phyloP scores from a whole-genome alignment of 176 grass and related monocot genomes.

The Oryza coarctata region DNA sequence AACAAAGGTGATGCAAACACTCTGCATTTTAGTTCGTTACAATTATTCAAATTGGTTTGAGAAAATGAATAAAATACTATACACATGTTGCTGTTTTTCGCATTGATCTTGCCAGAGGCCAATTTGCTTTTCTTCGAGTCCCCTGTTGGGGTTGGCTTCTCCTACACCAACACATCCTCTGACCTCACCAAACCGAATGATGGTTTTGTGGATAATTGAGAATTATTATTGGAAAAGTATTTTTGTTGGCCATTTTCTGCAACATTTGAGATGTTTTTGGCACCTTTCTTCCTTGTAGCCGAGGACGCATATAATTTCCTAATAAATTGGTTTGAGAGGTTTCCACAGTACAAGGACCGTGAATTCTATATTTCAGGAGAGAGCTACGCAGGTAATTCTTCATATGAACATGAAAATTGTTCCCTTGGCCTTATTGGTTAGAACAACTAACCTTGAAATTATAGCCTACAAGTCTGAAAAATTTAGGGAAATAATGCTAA shows the following conservation, averaged over 20 bases:
- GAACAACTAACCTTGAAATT: neutral
- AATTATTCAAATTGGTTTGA: neutral
- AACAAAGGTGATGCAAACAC: constrained; percentile 50
- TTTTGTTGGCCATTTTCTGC: neutral
- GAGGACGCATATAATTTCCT: constrained; percentile 82
- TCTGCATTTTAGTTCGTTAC: neutral
- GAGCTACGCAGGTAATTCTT: constrained; percentile 76
- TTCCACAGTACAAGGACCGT: constrained; percentile 52
- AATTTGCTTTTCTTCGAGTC: constrained; percentile 53
- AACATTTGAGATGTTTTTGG: neutral
- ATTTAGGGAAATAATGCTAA: neutral
- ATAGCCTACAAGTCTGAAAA: neutral
- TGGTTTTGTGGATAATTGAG: constrained; percentile 38
- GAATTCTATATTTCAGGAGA: constrained; percentile 84
- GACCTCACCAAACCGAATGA: constrained; percentile 39
- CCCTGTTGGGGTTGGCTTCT: constrained; percentile 46
- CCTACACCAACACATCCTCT: constrained; percentile 51
- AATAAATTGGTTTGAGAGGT: constrained; percentile 62
- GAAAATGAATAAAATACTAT: neutral
- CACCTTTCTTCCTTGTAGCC: constrained; percentile 30
- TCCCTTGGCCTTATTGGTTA: neutral
- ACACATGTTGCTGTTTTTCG: neutral
- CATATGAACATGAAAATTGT: neutral
- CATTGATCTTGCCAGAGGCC: constrained; percentile 34
- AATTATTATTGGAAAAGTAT: neutral